These are phyloP conservation scores for Yamadazyma dendronema DNA, from an alignment of 1,139 yeast species.

Conservation along the genomic window DNA sequence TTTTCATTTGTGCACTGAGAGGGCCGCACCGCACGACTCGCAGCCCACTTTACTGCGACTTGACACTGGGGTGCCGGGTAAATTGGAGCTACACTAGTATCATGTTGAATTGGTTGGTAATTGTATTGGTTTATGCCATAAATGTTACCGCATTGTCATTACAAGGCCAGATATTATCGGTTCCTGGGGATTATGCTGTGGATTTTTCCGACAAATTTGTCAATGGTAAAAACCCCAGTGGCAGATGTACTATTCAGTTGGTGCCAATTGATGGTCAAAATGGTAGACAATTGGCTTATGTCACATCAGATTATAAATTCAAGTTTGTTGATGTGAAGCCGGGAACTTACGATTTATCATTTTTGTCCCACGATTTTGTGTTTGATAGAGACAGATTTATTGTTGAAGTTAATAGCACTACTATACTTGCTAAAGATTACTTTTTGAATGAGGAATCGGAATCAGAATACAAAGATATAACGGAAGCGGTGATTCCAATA, in stretches of 20 bases:
- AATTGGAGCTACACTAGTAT: neutral
- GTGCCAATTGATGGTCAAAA: slow-evolving; percentile 4
- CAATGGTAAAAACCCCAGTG: slow-evolving; percentile 37
- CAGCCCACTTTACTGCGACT: neutral
- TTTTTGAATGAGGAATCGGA: slow-evolving; percentile 12
- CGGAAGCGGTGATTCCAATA: slow-evolving; percentile 24
- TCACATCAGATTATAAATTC: slow-evolving; percentile 29
- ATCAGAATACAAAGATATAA: slow-evolving; percentile 15
- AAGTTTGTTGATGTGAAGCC: slow-evolving; percentile 21
- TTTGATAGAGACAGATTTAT: slow-evolving; percentile 26
- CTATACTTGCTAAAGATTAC: slow-evolving; percentile 24
- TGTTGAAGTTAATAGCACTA: slow-evolving; percentile 23
- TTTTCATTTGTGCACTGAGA: slow-evolving; percentile 8
- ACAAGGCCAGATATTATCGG: slow-evolving; percentile 19
- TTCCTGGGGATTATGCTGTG: slow-evolving; percentile 14
- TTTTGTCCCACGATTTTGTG: slow-evolving; percentile 39
- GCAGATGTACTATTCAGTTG: slow-evolving; percentile 34
- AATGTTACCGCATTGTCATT: neutral
- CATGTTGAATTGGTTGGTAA: neutral
- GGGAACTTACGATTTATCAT: slow-evolving; percentile 36
- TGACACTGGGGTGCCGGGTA: neutral
- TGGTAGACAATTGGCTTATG: slow-evolving; percentile 13
- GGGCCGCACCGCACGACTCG: slow-evolving; percentile 5
- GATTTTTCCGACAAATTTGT: slow-evolving; percentile 20
- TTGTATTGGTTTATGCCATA: too few relatives aligned